These are phyloP conservation scores for Graphiopsis chlorocephala DNA, from an alignment of 2,329 filamentous ascomycete species.

Conservation along the genomic window DNA sequence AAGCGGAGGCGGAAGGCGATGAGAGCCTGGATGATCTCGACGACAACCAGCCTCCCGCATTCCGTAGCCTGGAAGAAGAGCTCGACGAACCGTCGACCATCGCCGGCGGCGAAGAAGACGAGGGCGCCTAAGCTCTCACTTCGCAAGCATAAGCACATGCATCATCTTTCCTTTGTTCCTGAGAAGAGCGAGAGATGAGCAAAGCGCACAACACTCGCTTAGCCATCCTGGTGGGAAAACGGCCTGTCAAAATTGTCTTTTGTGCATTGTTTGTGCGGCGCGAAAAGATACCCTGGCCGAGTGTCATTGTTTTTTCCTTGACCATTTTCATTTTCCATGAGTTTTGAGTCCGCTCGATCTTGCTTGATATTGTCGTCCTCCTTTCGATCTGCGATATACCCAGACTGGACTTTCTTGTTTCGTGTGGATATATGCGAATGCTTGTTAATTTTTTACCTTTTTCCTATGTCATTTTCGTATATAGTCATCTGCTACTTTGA, in stretches of 20 bases:
- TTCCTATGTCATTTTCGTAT: slow-evolving; percentile 12
- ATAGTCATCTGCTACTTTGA: background rate
- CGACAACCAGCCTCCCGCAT: slow-evolving; percentile 25
- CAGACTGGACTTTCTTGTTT: slow-evolving; percentile 20
- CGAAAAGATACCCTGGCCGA: slow-evolving; percentile 12
- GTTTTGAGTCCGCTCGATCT: background rate
- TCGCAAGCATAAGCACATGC: background rate
- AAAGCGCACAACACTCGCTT: background rate
- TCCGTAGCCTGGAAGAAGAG: slow-evolving; percentile 31
- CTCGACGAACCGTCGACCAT: slow-evolving; percentile 6
- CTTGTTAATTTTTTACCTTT: background rate
- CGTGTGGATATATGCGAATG: slow-evolving; percentile 1
- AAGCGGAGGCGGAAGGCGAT: slow-evolving; percentile 21
- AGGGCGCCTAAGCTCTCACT: slow-evolving; percentile 1
- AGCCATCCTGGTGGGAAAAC: background rate
- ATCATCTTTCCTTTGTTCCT: slow-evolving; percentile 14
- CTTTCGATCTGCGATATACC: slow-evolving; percentile 20
- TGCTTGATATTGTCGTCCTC: background rate
- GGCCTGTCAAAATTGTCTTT: background rate
- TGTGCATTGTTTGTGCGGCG: slow-evolving; percentile 8
- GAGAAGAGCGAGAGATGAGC: slow-evolving; percentile 4
- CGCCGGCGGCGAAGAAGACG: slow-evolving; percentile 14
- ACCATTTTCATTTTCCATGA: background rate
- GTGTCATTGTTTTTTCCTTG: background rate
- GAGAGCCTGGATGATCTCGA: slow-evolving; percentile 25